Percentiles rank a stretch among this genome's conserved stretches.
phyloP scores from a whole-genome alignment of 2,329 filamentous ascomycete genomes.

The Sordariomycetes sp. region DNA sequence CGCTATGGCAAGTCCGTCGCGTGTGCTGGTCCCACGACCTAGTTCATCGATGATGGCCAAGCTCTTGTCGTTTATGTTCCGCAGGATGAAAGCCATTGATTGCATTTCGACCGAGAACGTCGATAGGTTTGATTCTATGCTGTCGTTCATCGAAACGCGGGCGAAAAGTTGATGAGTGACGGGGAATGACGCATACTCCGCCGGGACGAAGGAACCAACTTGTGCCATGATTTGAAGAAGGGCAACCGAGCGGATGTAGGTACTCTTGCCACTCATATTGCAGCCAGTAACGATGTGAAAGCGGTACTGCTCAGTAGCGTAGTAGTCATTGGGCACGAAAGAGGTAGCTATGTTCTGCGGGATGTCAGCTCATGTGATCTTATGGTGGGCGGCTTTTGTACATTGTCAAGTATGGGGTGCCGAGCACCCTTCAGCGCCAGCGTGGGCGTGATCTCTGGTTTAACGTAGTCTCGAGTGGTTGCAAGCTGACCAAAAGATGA shows the following conservation, averaged over 20 bases:
- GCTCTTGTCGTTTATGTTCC: conserved; percentile 68
- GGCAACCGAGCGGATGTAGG: conserved; percentile 80
- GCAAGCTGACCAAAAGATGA: conserved; percentile 66
- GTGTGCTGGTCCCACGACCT: conserved; percentile 79
- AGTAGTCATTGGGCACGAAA: conserved; percentile 86
- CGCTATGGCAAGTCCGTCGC: conserved; percentile 82
- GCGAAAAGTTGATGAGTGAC: conserved; percentile 81
- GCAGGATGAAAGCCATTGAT: conserved; percentile 86
- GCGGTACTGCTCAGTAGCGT: conserved; percentile 67
- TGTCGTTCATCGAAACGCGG: conserved; percentile 77
- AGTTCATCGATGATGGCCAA: conserved; percentile 86
- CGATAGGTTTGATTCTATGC: conserved; percentile 81
- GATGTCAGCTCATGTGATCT: not conserved
- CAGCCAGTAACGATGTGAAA: conserved; percentile 94
- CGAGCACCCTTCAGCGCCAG: conserved; percentile 66
- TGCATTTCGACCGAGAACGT: conserved; percentile 94
- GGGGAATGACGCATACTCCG: conserved; percentile 71
- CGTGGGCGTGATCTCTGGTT: conserved; percentile 59
- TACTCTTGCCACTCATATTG: conserved; percentile 98
- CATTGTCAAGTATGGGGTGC: conserved; percentile 71
- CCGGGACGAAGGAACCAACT: conserved; percentile 83
- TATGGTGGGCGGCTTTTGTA: conserved; percentile 9
- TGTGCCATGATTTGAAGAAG: conserved; percentile 90
- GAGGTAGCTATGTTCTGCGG: conserved; percentile 43
- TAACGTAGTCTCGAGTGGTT: conserved; percentile 48